Evolutionary conservation across 2,329 filamentous ascomycete genomes (phyloP).

Genomic region (Nothopassalora personata): DNA sequence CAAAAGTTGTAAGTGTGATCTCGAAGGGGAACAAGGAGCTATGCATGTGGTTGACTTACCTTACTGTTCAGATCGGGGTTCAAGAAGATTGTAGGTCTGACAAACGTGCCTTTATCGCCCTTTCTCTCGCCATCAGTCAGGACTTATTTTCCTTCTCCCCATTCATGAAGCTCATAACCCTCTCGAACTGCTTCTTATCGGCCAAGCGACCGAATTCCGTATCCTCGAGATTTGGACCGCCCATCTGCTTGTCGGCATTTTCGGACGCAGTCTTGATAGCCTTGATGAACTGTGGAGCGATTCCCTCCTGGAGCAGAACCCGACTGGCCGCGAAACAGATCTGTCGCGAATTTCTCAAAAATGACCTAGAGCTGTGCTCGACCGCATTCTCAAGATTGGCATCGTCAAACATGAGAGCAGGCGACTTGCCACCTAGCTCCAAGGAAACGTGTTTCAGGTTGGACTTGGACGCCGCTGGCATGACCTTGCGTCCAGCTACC

Average conservation of each 20-base stretch:
- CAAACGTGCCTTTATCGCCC: slow-evolving; percentile 32
- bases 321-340: slow-evolving; percentile 29
- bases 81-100: slow-evolving; percentile 9
- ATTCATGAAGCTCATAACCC: slow-evolving; percentile 29
- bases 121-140: slow-evolving; percentile 21
- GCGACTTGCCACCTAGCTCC: slow-evolving; percentile 47
- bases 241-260: slow-evolving; percentile 20
- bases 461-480: slow-evolving; percentile 26
- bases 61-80: slow-evolving; percentile 1
- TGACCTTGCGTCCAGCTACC: slow-evolving; percentile 52
- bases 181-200: slow-evolving; percentile 44
- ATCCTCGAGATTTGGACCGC: slow-evolving; percentile 23
- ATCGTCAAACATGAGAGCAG: slow-evolving; percentile 42
- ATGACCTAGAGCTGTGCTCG: slow-evolving; percentile 5
- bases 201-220: slow-evolving; percentile 45
- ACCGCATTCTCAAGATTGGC: slow-evolving; percentile 38
- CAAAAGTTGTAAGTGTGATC: neutral
- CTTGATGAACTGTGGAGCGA: slow-evolving; percentile 44
- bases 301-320: slow-evolving; percentile 32
- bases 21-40: too few species aligned
- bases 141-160: slow-evolving; percentile 18
- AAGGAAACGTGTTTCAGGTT: slow-evolving; percentile 44
- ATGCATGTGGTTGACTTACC: neutral
- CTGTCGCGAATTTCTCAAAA: slow-evolving; percentile 16
- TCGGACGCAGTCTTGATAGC: slow-evolving; percentile 34